Percentiles rank a stretch among this genome's conserved stretches.
Conservation (phyloP, 345 rosid genomes). For the Ceriops zippeliana region DNA sequence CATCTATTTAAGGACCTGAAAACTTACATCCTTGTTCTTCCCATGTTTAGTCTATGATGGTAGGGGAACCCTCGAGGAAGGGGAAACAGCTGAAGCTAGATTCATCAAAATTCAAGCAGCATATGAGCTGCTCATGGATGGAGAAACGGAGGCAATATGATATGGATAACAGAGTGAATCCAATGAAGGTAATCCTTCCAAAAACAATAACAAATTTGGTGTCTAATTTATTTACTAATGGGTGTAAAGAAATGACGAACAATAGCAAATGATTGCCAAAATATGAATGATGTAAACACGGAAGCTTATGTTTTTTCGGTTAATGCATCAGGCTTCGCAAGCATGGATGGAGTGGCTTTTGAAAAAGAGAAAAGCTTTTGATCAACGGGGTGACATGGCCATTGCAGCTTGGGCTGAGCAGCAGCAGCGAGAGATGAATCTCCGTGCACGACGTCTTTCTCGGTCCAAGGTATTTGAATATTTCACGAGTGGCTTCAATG, state of each 20-base stretch:
- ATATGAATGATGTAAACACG: no score
- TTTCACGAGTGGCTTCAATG: conserved; percentile 7
- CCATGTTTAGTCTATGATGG: conserved; percentile 73
- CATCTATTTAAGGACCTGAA: conserved; percentile 5
- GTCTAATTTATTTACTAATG: neutral
- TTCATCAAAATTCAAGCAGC: conserved; percentile 99
- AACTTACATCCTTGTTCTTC: conserved; percentile 13
- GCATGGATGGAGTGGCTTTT: conserved; percentile 98
- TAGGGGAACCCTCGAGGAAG: conserved; percentile 83
- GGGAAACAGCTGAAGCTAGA: conserved; percentile 92
- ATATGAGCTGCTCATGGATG: conserved; percentile 85
- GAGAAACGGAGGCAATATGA: conserved; percentile 74
- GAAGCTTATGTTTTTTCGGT: neutral
- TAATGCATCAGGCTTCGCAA: conserved; percentile 69
- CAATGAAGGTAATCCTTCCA: conserved; percentile 64
- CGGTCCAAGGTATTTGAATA: conserved; percentile 64
- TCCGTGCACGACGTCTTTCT: conserved; percentile 84
- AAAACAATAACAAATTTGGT: neutral
- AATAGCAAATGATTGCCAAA: no score
- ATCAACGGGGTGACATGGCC: conserved; percentile 93
- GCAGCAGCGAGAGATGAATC: conserved; percentile 80
- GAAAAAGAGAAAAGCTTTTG: conserved; percentile 89
- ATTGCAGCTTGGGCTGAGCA: conserved; percentile 96
- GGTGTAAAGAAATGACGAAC: neutral
- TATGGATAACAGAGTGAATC: conserved; percentile 73